A percentile compares a stretch with the other conserved stretches of the same genome.
phyloP scores from a whole-genome alignment of 768 basidiomycete genomes.

The Stropharia rugosoannulata region DNA sequence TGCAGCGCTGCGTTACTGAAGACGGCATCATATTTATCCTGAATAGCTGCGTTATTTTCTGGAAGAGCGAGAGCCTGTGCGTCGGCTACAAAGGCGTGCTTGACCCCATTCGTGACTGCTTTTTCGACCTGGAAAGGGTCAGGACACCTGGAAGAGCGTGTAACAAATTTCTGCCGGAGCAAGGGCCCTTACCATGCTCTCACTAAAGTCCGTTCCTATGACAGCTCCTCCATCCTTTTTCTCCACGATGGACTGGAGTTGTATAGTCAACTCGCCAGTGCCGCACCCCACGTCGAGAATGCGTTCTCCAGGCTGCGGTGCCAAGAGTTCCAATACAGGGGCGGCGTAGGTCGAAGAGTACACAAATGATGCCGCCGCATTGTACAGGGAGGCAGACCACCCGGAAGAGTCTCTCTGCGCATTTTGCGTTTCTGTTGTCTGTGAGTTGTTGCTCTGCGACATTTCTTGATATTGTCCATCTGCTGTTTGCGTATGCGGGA shows the following conservation, averaged over 20 bases:
- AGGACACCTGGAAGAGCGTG: neutral
- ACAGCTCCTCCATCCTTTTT: slow-evolving; percentile 47
- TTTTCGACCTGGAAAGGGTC: slow-evolving; percentile 44
- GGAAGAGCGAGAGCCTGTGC: slow-evolving; percentile 46
- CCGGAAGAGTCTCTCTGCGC: slow-evolving; percentile 33
- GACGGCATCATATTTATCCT: slow-evolving; percentile 62
- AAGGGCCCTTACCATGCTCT: slow-evolving; percentile 62
- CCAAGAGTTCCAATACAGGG: slow-evolving; percentile 58
- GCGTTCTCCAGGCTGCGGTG: slow-evolving; percentile 63
- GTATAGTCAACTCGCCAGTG: slow-evolving; percentile 71
- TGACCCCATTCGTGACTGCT: slow-evolving; percentile 46
- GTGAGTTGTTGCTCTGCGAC: neutral
- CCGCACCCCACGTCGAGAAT: slow-evolving; percentile 84
- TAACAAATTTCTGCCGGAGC: neutral
- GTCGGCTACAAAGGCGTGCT: slow-evolving; percentile 51
- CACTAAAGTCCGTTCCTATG: slow-evolving; percentile 68
- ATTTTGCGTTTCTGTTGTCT: neutral
- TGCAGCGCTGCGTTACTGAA: slow-evolving; percentile 83
- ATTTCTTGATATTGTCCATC: neutral
- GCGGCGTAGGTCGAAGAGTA: slow-evolving; percentile 53
- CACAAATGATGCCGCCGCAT: slow-evolving; percentile 66
- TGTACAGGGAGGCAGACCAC: slow-evolving; percentile 64
- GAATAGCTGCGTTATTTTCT: slow-evolving; percentile 24
- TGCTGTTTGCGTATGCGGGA: neutral
- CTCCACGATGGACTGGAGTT: slow-evolving; percentile 53